Evolutionary conservation across 1,284 basidiomycete genomes (phyloP).

Genomic region (Sanghuangporus baumii): DNA sequence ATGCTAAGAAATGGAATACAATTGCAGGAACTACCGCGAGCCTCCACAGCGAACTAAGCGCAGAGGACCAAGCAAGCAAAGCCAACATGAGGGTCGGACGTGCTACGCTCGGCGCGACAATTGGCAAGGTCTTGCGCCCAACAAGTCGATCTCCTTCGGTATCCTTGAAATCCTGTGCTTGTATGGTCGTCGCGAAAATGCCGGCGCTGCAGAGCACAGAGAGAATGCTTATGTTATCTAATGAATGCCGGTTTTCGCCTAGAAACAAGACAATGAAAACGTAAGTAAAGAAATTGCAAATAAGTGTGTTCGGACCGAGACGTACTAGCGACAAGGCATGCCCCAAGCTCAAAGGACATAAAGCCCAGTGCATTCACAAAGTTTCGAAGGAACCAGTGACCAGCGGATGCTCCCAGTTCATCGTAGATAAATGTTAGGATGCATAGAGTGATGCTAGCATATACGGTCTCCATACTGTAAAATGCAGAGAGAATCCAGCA

Average conservation of each 20-base stretch:
- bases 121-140: constrained; percentile 37
- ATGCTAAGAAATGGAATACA: constrained; percentile 4
- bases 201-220: constrained; percentile 25
- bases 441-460: constrained; percentile 22
- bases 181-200: constrained; percentile 32
- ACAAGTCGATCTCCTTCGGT: constrained; percentile 31
- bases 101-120: constrained; percentile 25
- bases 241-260: constrained; percentile 22
- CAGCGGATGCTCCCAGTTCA: constrained; percentile 20
- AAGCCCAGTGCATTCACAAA: constrained; percentile 34
- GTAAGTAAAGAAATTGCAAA: background rate
- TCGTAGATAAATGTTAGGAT: constrained; percentile 25
- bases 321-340: constrained; percentile 29
- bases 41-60: constrained; percentile 7
- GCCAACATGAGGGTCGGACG: constrained; percentile 12
- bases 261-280: background rate
- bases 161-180: constrained; percentile 39
- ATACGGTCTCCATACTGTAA: constrained; percentile 22
- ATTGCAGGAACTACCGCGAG: background rate
- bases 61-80: constrained; percentile 5
- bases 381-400: constrained; percentile 33
- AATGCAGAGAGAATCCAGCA: constrained; percentile 25
- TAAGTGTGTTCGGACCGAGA: background rate
- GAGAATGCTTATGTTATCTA: constrained; percentile 20
- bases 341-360: constrained; percentile 29